Conservation (phyloP, 2,329 filamentous ascomycete genomes). For the Cryphonectria naterciae region DNA sequence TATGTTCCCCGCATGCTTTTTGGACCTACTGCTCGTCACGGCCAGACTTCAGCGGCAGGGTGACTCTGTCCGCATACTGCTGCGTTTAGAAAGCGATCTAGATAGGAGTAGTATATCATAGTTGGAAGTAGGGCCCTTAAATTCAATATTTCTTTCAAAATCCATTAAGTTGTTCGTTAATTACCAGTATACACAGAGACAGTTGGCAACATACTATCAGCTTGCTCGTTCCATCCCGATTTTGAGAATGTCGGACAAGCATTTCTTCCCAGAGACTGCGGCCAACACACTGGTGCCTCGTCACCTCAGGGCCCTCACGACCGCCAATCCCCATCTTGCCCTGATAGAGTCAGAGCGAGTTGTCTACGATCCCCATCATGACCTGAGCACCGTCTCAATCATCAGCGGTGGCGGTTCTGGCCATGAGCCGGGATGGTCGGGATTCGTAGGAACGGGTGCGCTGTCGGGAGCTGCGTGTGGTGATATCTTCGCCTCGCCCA, state of each 20-base stretch:
- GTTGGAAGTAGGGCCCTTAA: neutral
- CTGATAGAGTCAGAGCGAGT: constrained; percentile 13
- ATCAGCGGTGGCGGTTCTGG: constrained; percentile 61
- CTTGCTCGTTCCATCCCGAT: neutral
- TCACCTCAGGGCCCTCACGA: constrained; percentile 41
- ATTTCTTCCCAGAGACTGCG: constrained; percentile 56
- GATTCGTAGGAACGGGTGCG: constrained; percentile 59
- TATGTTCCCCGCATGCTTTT: neutral
- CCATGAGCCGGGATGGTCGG: constrained; percentile 57
- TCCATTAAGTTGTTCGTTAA: neutral
- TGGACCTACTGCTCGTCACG: neutral
- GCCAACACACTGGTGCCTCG: constrained; percentile 50
- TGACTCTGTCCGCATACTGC: constrained; percentile 2
- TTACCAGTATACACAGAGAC: neutral
- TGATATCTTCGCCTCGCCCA: constrained; percentile 75
- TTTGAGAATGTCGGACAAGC: constrained; percentile 52
- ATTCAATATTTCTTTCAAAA: neutral
- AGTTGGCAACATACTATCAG: neutral
- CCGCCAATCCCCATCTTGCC: constrained; percentile 9
- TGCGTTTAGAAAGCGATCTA: neutral
- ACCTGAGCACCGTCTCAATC: constrained; percentile 51
- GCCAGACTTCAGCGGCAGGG: neutral
- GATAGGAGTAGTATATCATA: neutral
- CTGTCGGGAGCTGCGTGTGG: constrained; percentile 72
- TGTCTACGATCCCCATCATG: constrained; percentile 51